phyloP scores from a whole-genome alignment of 2,329 filamentous ascomycete species.

The Phyllosticta citribraziliensis region DNA sequence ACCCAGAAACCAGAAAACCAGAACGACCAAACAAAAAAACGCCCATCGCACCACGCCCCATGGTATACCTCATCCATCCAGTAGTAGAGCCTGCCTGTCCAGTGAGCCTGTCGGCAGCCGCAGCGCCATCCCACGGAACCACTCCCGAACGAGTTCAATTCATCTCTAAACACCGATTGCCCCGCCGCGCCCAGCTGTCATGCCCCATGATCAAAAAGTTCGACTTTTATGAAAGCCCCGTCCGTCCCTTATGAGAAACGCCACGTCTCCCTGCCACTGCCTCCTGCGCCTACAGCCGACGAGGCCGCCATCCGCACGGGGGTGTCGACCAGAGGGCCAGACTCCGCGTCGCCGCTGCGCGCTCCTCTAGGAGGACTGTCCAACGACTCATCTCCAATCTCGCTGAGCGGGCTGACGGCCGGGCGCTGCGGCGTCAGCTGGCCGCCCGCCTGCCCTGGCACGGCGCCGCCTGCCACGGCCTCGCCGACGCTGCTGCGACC shows the following conservation, averaged over 20 bases:
- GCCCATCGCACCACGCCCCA: background rate
- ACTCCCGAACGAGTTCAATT: background rate
- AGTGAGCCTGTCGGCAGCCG: no score
- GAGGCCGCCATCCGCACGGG: background rate
- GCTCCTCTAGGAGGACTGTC: background rate
- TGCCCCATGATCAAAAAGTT: background rate
- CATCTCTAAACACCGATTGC: background rate
- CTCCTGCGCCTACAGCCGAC: background rate
- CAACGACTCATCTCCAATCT: background rate
- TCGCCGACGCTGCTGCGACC: background rate
- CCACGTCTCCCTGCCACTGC: conserved; percentile 12
- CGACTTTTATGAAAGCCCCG: background rate
- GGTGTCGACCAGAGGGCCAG: background rate
- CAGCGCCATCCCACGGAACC: background rate
- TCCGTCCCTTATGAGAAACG: conserved; percentile 2
- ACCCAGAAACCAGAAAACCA: no score
- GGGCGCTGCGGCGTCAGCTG: conserved; percentile 14
- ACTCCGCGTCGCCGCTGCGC: background rate
- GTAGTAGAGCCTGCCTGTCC: no score
- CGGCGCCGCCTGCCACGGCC: conserved; percentile 21
- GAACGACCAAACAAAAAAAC: background rate
- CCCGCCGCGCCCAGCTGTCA: background rate
- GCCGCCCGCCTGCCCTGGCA: conserved; percentile 14
- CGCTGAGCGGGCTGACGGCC: conserved; percentile 10
- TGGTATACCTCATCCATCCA: background rate